Percentiles rank a stretch among this genome's conserved stretches.
Conservation (phyloP, 2,329 filamentous ascomycete genomes). For the Diaporthe australafricana region DNA sequence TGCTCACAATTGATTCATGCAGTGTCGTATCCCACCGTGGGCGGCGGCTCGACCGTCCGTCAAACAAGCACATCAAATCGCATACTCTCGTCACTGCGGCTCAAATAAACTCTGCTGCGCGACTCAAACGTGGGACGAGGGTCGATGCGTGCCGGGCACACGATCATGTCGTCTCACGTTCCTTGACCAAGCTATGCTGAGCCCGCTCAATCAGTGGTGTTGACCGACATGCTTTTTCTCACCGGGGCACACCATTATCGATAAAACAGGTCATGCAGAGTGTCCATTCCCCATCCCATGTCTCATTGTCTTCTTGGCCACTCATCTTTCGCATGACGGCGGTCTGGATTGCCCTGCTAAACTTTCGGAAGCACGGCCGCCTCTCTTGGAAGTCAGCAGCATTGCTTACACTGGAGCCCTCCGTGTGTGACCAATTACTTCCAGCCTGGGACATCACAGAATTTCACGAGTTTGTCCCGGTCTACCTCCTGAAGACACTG, state of each 20-base stretch:
- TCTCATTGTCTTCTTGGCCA: neutral
- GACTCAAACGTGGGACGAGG: conserved; percentile 3
- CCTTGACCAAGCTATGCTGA: conserved; percentile 5
- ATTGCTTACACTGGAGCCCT: neutral
- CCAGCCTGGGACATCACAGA: neutral
- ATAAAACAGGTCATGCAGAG: neutral
- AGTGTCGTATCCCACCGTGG: neutral
- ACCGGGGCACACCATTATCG: neutral
- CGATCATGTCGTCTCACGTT: conserved; percentile 7
- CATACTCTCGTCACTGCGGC: neutral
- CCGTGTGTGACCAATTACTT: conserved; percentile 6
- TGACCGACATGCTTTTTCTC: neutral
- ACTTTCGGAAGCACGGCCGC: conserved; percentile 3
- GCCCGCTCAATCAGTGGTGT: neutral
- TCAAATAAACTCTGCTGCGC: conserved; percentile 20
- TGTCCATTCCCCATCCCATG: neutral
- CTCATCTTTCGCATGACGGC: neutral
- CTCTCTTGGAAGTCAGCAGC: neutral
- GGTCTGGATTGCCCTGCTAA: neutral
- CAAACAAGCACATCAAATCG: neutral
- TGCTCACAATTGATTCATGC: neutral
- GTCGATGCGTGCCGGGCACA: conserved; percentile 1
- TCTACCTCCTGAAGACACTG: neutral
- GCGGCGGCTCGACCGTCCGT: neutral
- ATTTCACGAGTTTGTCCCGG: neutral